A percentile compares a stretch with the other conserved stretches of the same genome.
phyloP scores from a whole-genome alignment of 2,329 filamentous ascomycete genomes.

The Xylaria sp. region DNA sequence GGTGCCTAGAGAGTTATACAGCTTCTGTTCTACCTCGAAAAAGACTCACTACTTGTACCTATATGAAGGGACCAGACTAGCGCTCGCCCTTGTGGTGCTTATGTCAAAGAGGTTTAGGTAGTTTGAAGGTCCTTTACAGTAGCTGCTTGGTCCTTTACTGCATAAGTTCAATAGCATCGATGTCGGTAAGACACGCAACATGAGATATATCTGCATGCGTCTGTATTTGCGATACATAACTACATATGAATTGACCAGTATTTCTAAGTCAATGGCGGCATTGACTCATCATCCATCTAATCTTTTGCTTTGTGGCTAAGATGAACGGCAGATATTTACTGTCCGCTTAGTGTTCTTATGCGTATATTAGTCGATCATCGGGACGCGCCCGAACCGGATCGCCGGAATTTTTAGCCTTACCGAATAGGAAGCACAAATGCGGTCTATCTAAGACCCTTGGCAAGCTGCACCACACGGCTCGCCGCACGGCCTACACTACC shows the following conservation, averaged over 20 bases:
- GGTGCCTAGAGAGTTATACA: not conserved
- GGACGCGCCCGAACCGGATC: conserved; percentile 6
- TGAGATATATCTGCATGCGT: not conserved
- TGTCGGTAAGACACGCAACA: no score
- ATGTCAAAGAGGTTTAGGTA: not conserved
- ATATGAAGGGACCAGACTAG: not conserved
- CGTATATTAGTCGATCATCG: not conserved
- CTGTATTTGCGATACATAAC: not conserved
- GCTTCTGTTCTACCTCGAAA: no score
- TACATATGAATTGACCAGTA: no score
- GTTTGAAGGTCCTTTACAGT: not conserved
- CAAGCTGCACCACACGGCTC: not conserved
- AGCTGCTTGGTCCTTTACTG: not conserved
- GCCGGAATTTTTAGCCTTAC: conserved; percentile 4
- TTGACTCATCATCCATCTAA: not conserved
- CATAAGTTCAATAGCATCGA: no score
- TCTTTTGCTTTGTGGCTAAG: no score
- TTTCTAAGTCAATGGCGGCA: no score
- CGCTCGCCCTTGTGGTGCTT: not conserved
- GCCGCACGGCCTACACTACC: no score
- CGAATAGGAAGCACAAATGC: not conserved
- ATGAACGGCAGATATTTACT: no score
- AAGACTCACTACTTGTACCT: not conserved
- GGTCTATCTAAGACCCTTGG: conserved; percentile 1
- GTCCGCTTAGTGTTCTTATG: not conserved